Base-by-base conservation (phyloP, 495 filamentous ascomycete genomes). In the Podospora tetraspora region DNA sequence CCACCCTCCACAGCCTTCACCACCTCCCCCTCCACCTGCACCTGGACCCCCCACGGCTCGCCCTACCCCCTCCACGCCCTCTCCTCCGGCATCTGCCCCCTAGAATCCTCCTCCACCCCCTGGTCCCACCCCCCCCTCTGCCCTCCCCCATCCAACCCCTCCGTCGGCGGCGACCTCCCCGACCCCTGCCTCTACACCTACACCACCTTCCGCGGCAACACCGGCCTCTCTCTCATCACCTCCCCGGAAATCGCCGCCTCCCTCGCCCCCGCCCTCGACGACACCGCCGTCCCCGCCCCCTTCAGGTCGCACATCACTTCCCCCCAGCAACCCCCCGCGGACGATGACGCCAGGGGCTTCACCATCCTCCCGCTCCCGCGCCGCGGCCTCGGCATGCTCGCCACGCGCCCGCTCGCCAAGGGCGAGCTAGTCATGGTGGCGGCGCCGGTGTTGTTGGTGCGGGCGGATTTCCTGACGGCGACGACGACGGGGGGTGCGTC, bases 41-140 rank as follows among this genome's bases (percentile, higher is more conserved):
- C 68, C 22, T 72, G 70, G 70, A 72, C 63, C 32, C 57, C 25
- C 22, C 60, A 63, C 37, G 70, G 70, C 64, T 65, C 59, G 0
- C 67, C 63, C 16, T 65, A 64, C 52, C 68, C 68, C 24, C 59
- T 69, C 11, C 8, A 27, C 24, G 19, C 64, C 27, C 64, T 66
- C 64, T 27, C 37, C 65, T 29, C 16, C 3, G 13, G 29, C 22
- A 61, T 27, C 25, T 72, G 70, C 62, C 68, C 71, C 3, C 9
- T 21, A 13, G 1, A 13, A 4, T 43, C 34, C 2, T 30, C 30
- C n/a, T 11, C 56, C 12, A 75, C 60, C 0, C 74, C 74, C 3
- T 78, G 76, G 74, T 75, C 75, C 11, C 66, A 71, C 13, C 69
- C 70, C 3, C 76, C 76, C 0, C 73, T 74, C 67, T 78, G 74